A percentile compares a stretch with the other conserved stretches of the same genome.
Conservation (phyloP, 2,329 filamentous ascomycete species). For the Aplosporella prunicola region DNA sequence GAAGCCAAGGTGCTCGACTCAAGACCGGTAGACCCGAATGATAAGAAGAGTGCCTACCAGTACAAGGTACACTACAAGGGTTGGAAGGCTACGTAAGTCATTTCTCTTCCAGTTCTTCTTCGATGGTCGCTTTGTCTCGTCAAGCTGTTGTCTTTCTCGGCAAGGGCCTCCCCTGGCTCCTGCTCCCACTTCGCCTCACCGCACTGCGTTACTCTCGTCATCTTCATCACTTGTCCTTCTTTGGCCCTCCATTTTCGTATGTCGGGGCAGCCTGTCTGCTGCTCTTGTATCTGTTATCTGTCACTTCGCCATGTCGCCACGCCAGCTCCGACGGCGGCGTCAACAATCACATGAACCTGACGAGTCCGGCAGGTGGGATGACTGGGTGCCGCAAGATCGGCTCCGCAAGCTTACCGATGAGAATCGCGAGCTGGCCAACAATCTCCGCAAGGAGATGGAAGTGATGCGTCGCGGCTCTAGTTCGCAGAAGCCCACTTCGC, state of each 20-base stretch:
- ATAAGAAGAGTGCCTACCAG: constrained; percentile 65
- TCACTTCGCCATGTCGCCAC: too few species aligned
- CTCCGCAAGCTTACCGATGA: constrained; percentile 91
- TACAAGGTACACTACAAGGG: constrained; percentile 98
- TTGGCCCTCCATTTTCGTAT: not conserved
- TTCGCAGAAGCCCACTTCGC: constrained; percentile 29
- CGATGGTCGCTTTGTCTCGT: too few species aligned
- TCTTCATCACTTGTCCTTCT: too few species aligned
- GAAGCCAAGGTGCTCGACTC: constrained; percentile 92
- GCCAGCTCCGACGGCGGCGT: too few species aligned
- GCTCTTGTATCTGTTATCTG: too few species aligned
- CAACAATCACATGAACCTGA: too few species aligned
- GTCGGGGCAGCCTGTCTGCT: not conserved
- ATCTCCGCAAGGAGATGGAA: constrained; percentile 61
- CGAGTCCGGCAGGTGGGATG: constrained; percentile 81
- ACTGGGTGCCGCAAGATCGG: constrained; percentile 91
- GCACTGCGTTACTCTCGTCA: too few species aligned
- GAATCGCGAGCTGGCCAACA: constrained; percentile 78
- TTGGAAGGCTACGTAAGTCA: constrained; percentile 94
- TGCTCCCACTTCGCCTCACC: too few species aligned
- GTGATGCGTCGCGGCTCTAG: constrained; percentile 40
- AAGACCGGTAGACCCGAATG: constrained; percentile 49
- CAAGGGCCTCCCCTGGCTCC: too few species aligned
- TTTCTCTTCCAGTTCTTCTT: too few species aligned
- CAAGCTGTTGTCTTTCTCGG: not conserved